These are phyloP conservation scores for Penicillium fimorum DNA, from an alignment of 495 filamentous ascomycete species.

Conservation along the genomic window DNA sequence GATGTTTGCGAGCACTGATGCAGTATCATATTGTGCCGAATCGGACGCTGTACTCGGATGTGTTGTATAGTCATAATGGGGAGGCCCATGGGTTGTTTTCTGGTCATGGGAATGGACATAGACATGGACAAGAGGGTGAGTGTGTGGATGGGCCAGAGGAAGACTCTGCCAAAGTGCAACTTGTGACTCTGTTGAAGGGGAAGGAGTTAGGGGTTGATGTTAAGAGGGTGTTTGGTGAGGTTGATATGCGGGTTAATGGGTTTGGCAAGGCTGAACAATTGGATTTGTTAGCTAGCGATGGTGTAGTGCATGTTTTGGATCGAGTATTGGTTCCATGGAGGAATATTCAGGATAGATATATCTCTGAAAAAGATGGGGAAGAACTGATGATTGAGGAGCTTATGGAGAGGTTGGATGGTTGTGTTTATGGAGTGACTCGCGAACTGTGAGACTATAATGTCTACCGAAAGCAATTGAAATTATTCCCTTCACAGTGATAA, in stretches of 20 bases:
- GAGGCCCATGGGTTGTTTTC: slow-evolving; percentile 15
- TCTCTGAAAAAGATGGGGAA: slow-evolving; percentile 47
- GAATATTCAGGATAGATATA: slow-evolving; percentile 38
- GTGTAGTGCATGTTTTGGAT: slow-evolving; percentile 71
- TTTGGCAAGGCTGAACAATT: slow-evolving; percentile 55
- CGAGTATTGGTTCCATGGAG: slow-evolving; percentile 73
- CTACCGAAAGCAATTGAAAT: too few species aligned
- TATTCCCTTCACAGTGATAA: too few species aligned
- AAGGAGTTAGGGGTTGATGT: slow-evolving; percentile 65
- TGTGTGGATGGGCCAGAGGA: slow-evolving; percentile 23
- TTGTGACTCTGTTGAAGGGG: slow-evolving; percentile 63
- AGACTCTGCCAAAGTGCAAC: slow-evolving; percentile 52
- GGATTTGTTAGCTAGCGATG: slow-evolving; percentile 70
- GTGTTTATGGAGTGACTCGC: slow-evolving; percentile 25
- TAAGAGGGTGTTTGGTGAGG: slow-evolving; percentile 56
- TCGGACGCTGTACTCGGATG: slow-evolving; percentile 80
- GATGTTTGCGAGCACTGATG: slow-evolving; percentile 71
- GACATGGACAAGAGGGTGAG: slow-evolving; percentile 22
- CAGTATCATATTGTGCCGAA: slow-evolving; percentile 75
- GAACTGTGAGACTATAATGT: slow-evolving; percentile 17
- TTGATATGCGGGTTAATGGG: slow-evolving; percentile 70
- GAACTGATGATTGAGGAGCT: slow-evolving; percentile 62
- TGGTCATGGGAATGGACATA: slow-evolving; percentile 15
- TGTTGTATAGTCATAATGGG: slow-evolving; percentile 27
- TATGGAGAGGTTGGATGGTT: slow-evolving; percentile 52